A percentile compares a stretch with the other conserved stretches of the same genome.
Conservation (phyloP, 495 filamentous ascomycete species). For the Penicillium bialowiezense region DNA sequence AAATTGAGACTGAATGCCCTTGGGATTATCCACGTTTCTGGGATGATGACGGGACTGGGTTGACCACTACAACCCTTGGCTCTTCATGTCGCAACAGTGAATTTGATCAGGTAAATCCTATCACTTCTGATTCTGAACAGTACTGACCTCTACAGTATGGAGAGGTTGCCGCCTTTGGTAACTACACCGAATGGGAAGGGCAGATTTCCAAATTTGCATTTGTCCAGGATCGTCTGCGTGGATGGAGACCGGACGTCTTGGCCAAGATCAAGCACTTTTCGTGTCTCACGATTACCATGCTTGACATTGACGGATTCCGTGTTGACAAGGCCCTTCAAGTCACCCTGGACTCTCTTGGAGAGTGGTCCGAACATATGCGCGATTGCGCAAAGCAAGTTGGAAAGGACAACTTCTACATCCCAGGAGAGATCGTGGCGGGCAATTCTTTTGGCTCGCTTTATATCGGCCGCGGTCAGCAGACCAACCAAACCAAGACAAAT, state of each 20-base stretch:
- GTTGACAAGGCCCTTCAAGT: conserved; percentile 49
- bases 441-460: conserved; percentile 35
- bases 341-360: conserved; percentile 44
- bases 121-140: conserved; percentile 1
- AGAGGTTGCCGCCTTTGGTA: conserved; percentile 39
- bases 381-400: conserved; percentile 38
- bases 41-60: conserved; percentile 3
- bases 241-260: conserved; percentile 35
- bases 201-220: conserved; percentile 38
- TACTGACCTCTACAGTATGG: conserved; percentile 18
- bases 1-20: conserved; percentile 14
- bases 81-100: conserved; percentile 13
- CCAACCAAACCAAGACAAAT: conserved; percentile 22
- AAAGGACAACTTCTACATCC: conserved; percentile 48
- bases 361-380: conserved; percentile 40
- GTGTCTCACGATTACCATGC: conserved; percentile 41
- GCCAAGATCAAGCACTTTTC: conserved; percentile 35
- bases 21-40: conserved; percentile 6
- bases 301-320: conserved; percentile 49
- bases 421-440: conserved; percentile 44
- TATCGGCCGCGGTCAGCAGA: conserved; percentile 35
- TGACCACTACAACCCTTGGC: conserved; percentile 7
- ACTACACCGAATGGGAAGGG: conserved; percentile 36
- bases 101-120: conserved; percentile 24
- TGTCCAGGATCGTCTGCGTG: conserved; percentile 40